phyloP scores from a whole-genome alignment of 2,329 filamentous ascomycete species.

The Pyrenochaeta sp. region DNA sequence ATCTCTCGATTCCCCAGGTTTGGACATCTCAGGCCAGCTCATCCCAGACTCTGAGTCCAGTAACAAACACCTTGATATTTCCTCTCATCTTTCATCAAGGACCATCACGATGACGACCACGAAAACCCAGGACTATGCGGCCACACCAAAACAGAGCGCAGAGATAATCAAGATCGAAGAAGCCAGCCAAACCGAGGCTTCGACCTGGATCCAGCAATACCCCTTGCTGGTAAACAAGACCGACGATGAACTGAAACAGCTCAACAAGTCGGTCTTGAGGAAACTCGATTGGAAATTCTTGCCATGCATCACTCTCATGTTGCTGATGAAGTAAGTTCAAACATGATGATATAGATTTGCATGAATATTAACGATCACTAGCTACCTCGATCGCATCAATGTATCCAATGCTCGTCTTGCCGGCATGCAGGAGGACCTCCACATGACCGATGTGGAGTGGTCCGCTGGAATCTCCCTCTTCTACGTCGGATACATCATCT shows the following conservation, averaged over 20 bases:
- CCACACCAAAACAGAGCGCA: conserved; percentile 5
- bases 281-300: conserved; percentile 41
- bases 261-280: conserved; percentile 34
- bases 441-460: conserved; percentile 44
- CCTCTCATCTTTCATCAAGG: too few species aligned
- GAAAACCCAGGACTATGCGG: neutral
- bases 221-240: conserved; percentile 8
- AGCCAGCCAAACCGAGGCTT: neutral
- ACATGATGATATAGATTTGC: neutral
- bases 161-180: conserved; percentile 9
- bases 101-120: neutral
- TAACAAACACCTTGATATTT: too few species aligned
- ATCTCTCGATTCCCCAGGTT: too few species aligned
- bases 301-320: conserved; percentile 41
- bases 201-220: conserved; percentile 8
- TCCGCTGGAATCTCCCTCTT: conserved; percentile 53
- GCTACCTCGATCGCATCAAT: conserved; percentile 53
- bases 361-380: conserved; percentile 12
- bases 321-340: conserved; percentile 38
- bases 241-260: conserved; percentile 23
- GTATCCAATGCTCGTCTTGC: conserved; percentile 51
- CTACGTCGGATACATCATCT: conserved; percentile 57
- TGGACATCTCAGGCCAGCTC: too few species aligned
- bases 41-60: too few species aligned
- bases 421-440: conserved; percentile 49